Conservation (phyloP, 257 asterid species). For the Ajuga chamaepitys region DNA sequence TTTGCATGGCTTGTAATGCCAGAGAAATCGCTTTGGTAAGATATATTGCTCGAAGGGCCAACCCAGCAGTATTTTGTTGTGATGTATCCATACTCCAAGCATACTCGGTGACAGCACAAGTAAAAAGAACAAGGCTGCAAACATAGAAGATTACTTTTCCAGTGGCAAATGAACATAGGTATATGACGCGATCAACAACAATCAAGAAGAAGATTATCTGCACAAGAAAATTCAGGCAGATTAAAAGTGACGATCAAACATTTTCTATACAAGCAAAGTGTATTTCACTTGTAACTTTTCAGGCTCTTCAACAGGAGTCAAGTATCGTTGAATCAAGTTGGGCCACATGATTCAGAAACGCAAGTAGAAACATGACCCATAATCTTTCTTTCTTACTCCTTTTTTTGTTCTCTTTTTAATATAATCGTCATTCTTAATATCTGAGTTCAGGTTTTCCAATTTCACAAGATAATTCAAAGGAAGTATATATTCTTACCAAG, state of each 20-base stretch:
- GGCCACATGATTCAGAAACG: not conserved
- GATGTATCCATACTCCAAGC: conserved; percentile 84
- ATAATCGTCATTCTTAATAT: not conserved
- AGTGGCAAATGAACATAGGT: conserved; percentile 86
- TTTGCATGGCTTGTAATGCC: conserved; percentile 90
- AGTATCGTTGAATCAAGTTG: not conserved
- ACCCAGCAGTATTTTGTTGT: conserved; percentile 69
- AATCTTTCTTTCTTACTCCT: not conserved
- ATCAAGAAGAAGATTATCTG: conserved; percentile 96
- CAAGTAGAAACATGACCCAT: not conserved
- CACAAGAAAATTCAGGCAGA: conserved; percentile 27
- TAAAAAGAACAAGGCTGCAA: conserved; percentile 77
- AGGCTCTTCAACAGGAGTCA: not conserved
- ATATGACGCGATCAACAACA: conserved; percentile 89
- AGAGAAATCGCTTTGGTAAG: conserved; percentile 84
- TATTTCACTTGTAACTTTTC: not conserved
- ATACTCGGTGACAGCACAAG: conserved; percentile 70
- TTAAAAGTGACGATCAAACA: conserved; percentile 9
- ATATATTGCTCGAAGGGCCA: conserved; percentile 89
- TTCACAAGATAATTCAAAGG: conserved; percentile 6
- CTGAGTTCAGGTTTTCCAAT: not conserved
- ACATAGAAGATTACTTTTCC: conserved; percentile 86
- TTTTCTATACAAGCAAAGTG: not conserved
- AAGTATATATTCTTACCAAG: conserved; percentile 52
- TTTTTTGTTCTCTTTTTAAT: not conserved